These are phyloP conservation scores for Rhodocollybia butyracea DNA, from an alignment of 768 basidiomycete genomes.

Conservation along the genomic window DNA sequence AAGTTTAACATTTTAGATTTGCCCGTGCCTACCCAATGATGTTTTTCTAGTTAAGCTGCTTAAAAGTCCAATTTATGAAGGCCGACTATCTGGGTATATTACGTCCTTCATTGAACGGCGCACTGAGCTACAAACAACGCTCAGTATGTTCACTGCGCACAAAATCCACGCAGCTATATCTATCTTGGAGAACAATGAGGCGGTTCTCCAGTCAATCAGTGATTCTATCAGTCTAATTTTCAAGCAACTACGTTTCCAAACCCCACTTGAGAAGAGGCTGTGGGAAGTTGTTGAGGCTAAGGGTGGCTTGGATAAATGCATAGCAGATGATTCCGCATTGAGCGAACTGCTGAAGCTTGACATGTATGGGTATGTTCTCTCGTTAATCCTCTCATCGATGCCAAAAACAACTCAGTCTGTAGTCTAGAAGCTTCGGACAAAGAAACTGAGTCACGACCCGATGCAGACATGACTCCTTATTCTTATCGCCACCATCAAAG, in stretches of 20 bases:
- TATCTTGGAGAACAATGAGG: not conserved
- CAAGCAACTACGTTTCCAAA: not conserved
- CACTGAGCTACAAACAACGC: constrained; percentile 23
- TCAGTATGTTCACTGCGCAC: constrained; percentile 24
- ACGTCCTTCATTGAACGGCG: constrained; percentile 19
- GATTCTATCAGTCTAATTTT: not conserved
- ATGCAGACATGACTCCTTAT: no score
- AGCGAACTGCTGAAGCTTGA: not conserved
- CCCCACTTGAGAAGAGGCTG: not conserved
- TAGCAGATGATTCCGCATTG: not conserved
- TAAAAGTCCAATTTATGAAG: constrained; percentile 27
- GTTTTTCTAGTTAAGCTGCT: constrained; percentile 32
- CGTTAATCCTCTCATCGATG: no score
- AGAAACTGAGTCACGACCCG: no score
- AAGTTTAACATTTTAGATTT: not conserved
- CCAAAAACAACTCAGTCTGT: no score
- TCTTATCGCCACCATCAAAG: no score
- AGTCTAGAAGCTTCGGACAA: no score
- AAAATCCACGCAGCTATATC: constrained; percentile 14
- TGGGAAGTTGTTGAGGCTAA: not conserved
- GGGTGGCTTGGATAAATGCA: not conserved
- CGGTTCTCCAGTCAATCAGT: no score
- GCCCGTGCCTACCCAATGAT: no score
- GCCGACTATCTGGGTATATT: constrained; percentile 18
- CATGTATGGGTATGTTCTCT: not conserved